Conservation (phyloP, 148 eudicot species). For the Chenopodium album region DNA sequence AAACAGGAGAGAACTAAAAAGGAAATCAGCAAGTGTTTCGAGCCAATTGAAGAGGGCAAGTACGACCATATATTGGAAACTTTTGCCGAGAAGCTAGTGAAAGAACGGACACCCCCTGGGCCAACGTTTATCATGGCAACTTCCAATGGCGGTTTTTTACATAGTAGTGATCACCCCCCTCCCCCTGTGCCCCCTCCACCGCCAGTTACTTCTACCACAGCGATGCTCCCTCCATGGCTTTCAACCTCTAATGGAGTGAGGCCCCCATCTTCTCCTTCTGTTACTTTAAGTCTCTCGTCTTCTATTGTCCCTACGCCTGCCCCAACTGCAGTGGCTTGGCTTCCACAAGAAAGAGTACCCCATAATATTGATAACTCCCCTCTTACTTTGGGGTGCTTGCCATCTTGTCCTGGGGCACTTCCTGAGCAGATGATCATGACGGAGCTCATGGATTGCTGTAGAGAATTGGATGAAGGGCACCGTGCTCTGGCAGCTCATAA, state of each 20-base stretch:
- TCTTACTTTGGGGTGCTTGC: conserved; percentile 23
- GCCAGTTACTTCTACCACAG: conserved; percentile 7
- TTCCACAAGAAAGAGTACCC: conserved; percentile 46
- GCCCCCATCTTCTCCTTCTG: conserved; percentile 69
- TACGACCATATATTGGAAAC: conserved; percentile 70
- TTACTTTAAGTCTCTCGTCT: conserved; percentile 69
- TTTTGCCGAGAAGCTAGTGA: conserved; percentile 80
- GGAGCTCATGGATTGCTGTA: conserved; percentile 62
- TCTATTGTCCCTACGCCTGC: conserved; percentile 40
- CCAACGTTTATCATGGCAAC: conserved; percentile 48
- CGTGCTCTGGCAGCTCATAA: conserved; percentile 67
- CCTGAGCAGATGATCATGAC: conserved; percentile 41
- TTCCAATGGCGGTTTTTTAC: conserved; percentile 50
- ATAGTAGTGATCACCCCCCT: conserved; percentile 32
- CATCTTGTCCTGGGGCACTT: conserved; percentile 17
- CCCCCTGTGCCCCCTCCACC: conserved; percentile 32
- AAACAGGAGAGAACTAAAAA: conserved; percentile 67
- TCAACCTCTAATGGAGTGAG: conserved; percentile 43
- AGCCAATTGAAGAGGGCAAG: conserved; percentile 61
- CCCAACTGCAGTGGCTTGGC: conserved; percentile 41
- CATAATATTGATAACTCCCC: conserved; percentile 27
- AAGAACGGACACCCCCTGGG: conserved; percentile 36
- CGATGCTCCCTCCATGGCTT: conserved; percentile 77
- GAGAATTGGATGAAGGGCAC: conserved; percentile 82
- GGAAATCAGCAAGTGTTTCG: conserved; percentile 43